Evolutionary conservation across 257 asterid genomes (phyloP).

Genomic region (Petunia axillaris): DNA sequence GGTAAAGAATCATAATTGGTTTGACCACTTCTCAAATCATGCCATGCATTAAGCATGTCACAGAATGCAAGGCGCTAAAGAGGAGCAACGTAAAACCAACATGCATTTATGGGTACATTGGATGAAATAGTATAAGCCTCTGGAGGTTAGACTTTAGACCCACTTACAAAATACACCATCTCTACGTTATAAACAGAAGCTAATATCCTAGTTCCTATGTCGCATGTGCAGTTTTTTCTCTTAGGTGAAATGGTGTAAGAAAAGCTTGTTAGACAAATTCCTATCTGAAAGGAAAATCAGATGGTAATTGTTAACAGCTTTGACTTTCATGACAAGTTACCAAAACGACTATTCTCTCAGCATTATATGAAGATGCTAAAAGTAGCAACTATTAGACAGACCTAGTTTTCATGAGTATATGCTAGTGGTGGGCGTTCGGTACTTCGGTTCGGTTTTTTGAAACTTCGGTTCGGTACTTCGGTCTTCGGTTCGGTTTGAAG

Average conservation of each 20-base stretch:
- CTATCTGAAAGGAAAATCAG: background rate
- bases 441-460: too few species aligned
- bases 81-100: background rate
- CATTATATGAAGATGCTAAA: background rate
- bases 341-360: background rate
- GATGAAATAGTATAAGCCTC: background rate
- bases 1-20: slow-evolving; percentile 9
- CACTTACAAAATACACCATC: background rate
- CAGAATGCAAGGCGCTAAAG: background rate
- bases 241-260: slow-evolving; percentile 3
- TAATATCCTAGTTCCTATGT: background rate
- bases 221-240: background rate
- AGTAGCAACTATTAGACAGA: background rate
- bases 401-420: background rate
- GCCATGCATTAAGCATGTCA: slow-evolving; percentile 11
- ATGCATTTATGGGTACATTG: slow-evolving; percentile 2
- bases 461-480: too few species aligned
- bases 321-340: background rate
- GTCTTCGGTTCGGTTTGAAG: too few species aligned
- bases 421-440: too few species aligned
- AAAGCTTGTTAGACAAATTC: background rate
- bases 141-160: background rate
- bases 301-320: background rate
- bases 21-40: slow-evolving; percentile 15
- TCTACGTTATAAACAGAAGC: background rate